Evolutionary conservation across 1,139 yeast genomes (phyloP).

Genomic region (Pichia sp.): DNA sequence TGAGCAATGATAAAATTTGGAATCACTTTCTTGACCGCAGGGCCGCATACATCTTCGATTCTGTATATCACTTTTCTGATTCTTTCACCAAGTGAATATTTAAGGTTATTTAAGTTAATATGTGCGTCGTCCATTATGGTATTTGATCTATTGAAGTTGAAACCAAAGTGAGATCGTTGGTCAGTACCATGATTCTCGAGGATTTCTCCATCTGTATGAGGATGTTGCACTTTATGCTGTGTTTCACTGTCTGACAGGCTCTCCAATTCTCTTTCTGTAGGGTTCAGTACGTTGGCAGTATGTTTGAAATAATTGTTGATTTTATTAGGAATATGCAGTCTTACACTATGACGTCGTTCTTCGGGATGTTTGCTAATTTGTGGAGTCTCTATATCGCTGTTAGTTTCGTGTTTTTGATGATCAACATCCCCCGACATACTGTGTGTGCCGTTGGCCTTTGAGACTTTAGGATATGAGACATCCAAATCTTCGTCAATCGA

Average conservation of each 20-base stretch:
- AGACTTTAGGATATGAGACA: too few species aligned
- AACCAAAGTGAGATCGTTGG: neutral
- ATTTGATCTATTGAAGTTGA: slow-evolving; percentile 6
- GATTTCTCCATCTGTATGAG: neutral
- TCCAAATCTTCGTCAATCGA: too few species aligned
- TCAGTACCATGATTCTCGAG: neutral
- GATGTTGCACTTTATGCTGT: neutral
- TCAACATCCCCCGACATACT: too few species aligned
- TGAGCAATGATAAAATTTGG: slow-evolving; percentile 83
- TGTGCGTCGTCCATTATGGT: slow-evolving; percentile 15
- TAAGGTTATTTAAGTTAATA: slow-evolving; percentile 10
- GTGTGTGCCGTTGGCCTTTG: too few species aligned
- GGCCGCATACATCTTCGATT: slow-evolving; percentile 37
- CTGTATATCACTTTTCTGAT: slow-evolving; percentile 28
- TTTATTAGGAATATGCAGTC: neutral
- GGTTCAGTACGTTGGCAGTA: neutral
- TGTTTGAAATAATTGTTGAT: neutral
- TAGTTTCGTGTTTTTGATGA: too few species aligned
- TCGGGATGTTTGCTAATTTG: too few species aligned
- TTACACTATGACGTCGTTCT: neutral
- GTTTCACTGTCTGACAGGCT: too few species aligned
- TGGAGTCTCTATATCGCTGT: too few species aligned
- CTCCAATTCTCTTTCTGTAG: neutral
- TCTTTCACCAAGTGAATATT: slow-evolving; percentile 24
- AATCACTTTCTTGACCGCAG: slow-evolving; percentile 49